Percentiles rank a stretch among this genome's conserved stretches.
Evolutionary conservation across 169 alveolate genomes (phyloP).

Genomic region (Plasmodium cynomolgi): DNA sequence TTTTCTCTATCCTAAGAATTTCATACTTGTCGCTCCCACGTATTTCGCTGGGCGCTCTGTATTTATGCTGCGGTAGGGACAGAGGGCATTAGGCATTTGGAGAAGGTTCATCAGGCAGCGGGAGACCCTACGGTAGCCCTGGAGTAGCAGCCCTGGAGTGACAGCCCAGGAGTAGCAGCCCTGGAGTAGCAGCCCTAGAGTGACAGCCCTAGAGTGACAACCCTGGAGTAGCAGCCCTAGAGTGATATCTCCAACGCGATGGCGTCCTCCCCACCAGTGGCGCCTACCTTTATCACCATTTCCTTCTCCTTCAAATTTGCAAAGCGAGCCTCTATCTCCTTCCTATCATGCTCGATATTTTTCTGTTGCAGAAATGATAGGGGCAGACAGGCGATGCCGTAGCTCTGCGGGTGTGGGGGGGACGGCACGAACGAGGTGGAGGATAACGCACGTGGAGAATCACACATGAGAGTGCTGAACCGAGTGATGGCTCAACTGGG

Average conservation of each 20-base stretch:
- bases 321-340: conserved; percentile 56
- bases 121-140: too few relatives aligned
- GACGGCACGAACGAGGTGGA: not conserved
- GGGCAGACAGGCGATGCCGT: conserved; percentile 71
- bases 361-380: conserved; percentile 40
- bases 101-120: not conserved
- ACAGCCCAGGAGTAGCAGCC: too few relatives aligned
- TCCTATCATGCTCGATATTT: conserved; percentile 31
- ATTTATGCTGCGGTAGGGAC: conserved; percentile 22
- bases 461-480: not conserved
- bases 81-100: not conserved
- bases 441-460: not conserved
- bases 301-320: conserved; percentile 53
- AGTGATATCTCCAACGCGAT: not conserved
- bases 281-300: conserved; percentile 45
- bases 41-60: conserved; percentile 23
- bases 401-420: conserved; percentile 11
- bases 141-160: too few relatives aligned
- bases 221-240: not conserved
- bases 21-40: conserved; percentile 19
- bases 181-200: too few relatives aligned
- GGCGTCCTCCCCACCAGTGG: not conserved
- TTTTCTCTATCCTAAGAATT: conserved; percentile 40
- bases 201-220: too few relatives aligned
- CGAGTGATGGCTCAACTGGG: not conserved